Conservation (phyloP, 2,329 filamentous ascomycete species). For the Epichloe baconii region DNA sequence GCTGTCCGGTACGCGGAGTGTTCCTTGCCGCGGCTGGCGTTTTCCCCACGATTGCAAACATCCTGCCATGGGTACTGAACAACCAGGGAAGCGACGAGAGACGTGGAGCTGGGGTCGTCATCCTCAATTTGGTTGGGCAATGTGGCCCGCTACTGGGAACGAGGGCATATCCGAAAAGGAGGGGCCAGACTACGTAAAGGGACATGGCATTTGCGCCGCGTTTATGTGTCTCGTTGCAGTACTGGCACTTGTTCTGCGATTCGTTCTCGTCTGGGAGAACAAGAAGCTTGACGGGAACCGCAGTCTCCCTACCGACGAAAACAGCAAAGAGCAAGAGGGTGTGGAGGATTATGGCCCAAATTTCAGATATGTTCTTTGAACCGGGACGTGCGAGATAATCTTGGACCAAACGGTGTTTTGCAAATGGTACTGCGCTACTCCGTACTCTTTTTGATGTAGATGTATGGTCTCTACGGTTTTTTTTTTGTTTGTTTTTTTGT, state of each 20-base stretch:
- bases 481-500: too few species aligned
- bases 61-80: conserved; percentile 6
- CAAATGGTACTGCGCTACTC: too few species aligned
- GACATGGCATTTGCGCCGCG: conserved; percentile 4
- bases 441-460: background rate
- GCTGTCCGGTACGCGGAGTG: conserved; percentile 3
- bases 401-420: background rate
- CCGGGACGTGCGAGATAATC: background rate
- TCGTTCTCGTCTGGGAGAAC: conserved; percentile 5
- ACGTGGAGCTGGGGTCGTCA: conserved; percentile 4
- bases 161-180: conserved; percentile 4
- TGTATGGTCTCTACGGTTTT: background rate
- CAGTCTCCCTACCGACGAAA: background rate
- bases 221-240: conserved; percentile 9
- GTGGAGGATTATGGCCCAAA: conserved; percentile 7
- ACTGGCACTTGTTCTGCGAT: conserved; percentile 4
- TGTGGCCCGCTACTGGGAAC: conserved; percentile 7
- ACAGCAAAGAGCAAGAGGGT: background rate
- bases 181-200: conserved; percentile 2
- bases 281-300: conserved; percentile 2
- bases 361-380: conserved; percentile 4
- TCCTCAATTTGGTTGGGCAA: conserved; percentile 6
- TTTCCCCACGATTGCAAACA: conserved; percentile 6
- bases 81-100: conserved; percentile 7
- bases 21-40: conserved; percentile 4